Conservation (phyloP, 371 early-diverging fungal species). For the Apophysomyces sp. region DNA sequence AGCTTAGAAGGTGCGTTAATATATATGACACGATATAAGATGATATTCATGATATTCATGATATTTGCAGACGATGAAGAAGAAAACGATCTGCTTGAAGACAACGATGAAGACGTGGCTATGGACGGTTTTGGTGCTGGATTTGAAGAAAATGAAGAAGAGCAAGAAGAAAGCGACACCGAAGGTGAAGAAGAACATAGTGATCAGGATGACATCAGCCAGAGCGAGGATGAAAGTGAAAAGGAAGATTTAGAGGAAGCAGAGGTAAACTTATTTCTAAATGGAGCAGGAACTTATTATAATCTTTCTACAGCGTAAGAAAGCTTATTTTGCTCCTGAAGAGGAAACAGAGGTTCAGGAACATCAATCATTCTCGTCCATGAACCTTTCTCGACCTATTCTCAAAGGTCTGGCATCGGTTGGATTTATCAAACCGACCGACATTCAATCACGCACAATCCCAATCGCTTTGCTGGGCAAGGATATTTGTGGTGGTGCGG, state of each 20-base stretch:
- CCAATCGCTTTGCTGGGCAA: constrained; percentile 97
- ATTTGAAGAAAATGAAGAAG: constrained; percentile 44
- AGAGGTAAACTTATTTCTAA: constrained; percentile 22
- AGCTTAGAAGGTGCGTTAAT: constrained; percentile 23
- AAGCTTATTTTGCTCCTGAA: constrained; percentile 75
- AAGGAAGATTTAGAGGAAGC: constrained; percentile 46
- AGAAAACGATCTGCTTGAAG: constrained; percentile 32
- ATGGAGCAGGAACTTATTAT: constrained; percentile 44
- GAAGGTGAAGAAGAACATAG: constrained; percentile 25
- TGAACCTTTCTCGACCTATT: constrained; percentile 95
- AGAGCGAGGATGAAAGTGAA: constrained; percentile 39
- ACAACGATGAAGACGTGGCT: constrained; percentile 49
- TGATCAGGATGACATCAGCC: constrained; percentile 21
- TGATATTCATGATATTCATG: not conserved
- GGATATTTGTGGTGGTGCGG: constrained; percentile 99
- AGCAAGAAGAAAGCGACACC: constrained; percentile 26
- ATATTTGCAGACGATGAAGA: constrained; percentile 40
- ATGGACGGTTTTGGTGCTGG: constrained; percentile 62
- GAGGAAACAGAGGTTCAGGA: constrained; percentile 47
- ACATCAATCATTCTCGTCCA: constrained; percentile 77
- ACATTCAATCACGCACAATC: constrained; percentile 96
- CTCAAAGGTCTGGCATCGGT: constrained; percentile 88
- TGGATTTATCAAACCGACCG: constrained; percentile 94
- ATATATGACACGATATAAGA: not conserved
- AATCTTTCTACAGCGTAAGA: constrained; percentile 54